A percentile compares a stretch with the other conserved stretches of the same genome.
phyloP scores from a whole-genome alignment of 495 filamentous ascomycete species.

The Aspergillus incahuasiensis region DNA sequence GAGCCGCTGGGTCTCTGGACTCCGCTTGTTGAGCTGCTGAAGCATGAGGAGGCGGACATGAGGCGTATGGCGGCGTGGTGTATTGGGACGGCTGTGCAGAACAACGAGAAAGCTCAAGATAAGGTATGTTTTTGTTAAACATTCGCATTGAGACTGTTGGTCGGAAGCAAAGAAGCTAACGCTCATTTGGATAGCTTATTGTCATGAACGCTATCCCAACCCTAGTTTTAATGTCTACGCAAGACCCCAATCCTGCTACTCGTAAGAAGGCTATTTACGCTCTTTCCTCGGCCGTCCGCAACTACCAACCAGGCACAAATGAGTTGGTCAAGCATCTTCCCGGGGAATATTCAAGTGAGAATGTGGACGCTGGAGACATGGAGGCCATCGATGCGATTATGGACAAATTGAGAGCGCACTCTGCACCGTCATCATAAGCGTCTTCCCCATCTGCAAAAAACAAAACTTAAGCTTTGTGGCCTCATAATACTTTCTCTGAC shows the following conservation, averaged over 20 bases:
- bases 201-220: conserved; percentile 64
- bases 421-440: conserved; percentile 26
- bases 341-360: conserved; percentile 51
- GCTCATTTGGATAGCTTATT: conserved; percentile 38
- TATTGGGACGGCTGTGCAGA: conserved; percentile 90
- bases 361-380: conserved; percentile 78
- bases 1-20: conserved; percentile 73
- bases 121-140: conserved; percentile 29
- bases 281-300: conserved; percentile 75
- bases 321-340: conserved; percentile 57
- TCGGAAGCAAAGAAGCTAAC: too few species aligned
- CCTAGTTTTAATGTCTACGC: conserved; percentile 60
- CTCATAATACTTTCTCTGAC: not conserved
- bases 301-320: conserved; percentile 75
- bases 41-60: conserved; percentile 63
- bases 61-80: conserved; percentile 86
- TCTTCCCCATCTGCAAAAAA: not conserved
- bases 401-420: conserved; percentile 55
- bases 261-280: conserved; percentile 85
- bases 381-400: conserved; percentile 73
- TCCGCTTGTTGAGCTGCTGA: conserved; percentile 65
- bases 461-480: not conserved
- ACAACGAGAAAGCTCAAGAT: conserved; percentile 81
- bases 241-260: conserved; percentile 57
- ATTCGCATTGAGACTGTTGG: too few species aligned